A percentile compares a stretch with the other conserved stretches of the same genome.
Conservation (phyloP, 352 stramenopile species). For the Nothophytophthora sp. region DNA sequence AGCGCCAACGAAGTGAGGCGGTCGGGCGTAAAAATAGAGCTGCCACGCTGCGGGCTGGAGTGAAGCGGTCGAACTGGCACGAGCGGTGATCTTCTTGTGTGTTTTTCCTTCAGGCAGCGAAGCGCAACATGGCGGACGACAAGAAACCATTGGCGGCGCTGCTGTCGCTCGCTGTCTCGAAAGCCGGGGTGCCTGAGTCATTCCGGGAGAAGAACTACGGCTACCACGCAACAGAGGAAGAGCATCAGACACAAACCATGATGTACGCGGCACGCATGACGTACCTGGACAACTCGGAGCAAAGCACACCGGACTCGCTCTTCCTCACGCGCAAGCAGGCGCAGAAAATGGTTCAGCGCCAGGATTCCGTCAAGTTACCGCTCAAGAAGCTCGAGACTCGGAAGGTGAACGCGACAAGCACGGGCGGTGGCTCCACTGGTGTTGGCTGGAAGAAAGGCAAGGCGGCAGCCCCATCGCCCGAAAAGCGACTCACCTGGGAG, state of each 20-base stretch:
- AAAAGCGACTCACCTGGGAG: slow-evolving; percentile 45
- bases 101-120: no score
- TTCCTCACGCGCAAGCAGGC: slow-evolving; percentile 82
- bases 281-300: slow-evolving; percentile 58
- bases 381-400: slow-evolving; percentile 45
- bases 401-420: slow-evolving; percentile 20
- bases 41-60: slow-evolving; percentile 10
- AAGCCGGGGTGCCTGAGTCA: slow-evolving; percentile 5
- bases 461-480: slow-evolving; percentile 22
- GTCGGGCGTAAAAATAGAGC: background rate
- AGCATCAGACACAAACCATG: slow-evolving; percentile 63
- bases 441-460: slow-evolving; percentile 49
- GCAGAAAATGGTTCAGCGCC: slow-evolving; percentile 61
- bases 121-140: slow-evolving; percentile 15
- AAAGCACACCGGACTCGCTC: slow-evolving; percentile 51
- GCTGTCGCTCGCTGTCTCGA: slow-evolving; percentile 20
- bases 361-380: slow-evolving; percentile 40
- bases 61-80: no score
- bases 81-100: no score
- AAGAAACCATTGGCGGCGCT: slow-evolving; percentile 6
- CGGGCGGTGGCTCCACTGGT: slow-evolving; percentile 11
- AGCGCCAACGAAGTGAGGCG: background rate
- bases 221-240: slow-evolving; percentile 27
- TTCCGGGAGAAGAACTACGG: slow-evolving; percentile 10
- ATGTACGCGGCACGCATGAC: slow-evolving; percentile 84